Percentiles rank a stretch among this genome's conserved stretches.
Conservation (phyloP, 2,329 filamentous ascomycete species). For the Cytospora leucostoma region DNA sequence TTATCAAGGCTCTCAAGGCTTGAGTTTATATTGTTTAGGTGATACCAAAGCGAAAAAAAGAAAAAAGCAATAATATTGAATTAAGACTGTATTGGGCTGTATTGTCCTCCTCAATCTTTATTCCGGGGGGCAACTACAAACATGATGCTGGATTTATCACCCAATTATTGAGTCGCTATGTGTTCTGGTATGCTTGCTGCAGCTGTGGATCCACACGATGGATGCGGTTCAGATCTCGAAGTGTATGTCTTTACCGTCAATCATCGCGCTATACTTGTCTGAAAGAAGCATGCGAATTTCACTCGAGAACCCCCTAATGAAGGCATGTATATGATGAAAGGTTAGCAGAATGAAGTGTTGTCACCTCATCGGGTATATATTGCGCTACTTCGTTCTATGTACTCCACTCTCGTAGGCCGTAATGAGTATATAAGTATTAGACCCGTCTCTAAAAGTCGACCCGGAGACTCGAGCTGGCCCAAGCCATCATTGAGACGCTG, state of each 20-base stretch:
- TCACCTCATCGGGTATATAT: background rate
- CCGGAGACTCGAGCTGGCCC: background rate
- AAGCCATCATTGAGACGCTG: background rate
- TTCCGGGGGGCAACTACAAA: too few relatives aligned
- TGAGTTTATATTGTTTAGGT: background rate
- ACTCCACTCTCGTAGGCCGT: background rate
- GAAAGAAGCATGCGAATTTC: too few relatives aligned
- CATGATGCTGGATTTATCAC: too few relatives aligned
- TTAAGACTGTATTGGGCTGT: background rate
- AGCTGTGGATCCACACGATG: too few relatives aligned
- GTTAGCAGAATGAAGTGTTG: too few relatives aligned
- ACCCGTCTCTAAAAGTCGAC: background rate
- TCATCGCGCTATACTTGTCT: too few relatives aligned
- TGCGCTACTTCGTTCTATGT: background rate
- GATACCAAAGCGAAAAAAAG: background rate
- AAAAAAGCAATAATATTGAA: background rate
- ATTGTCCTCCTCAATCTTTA: too few relatives aligned
- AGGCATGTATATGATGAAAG: too few relatives aligned
- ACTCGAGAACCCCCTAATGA: too few relatives aligned
- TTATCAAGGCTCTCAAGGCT: constrained; percentile 47
- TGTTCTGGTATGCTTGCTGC: background rate
- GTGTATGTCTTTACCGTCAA: too few relatives aligned
- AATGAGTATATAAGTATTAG: background rate
- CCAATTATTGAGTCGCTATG: background rate
- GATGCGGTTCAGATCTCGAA: too few relatives aligned